phyloP scores from a whole-genome alignment of 768 basidiomycete genomes.

The Gymnopilus dilepis region DNA sequence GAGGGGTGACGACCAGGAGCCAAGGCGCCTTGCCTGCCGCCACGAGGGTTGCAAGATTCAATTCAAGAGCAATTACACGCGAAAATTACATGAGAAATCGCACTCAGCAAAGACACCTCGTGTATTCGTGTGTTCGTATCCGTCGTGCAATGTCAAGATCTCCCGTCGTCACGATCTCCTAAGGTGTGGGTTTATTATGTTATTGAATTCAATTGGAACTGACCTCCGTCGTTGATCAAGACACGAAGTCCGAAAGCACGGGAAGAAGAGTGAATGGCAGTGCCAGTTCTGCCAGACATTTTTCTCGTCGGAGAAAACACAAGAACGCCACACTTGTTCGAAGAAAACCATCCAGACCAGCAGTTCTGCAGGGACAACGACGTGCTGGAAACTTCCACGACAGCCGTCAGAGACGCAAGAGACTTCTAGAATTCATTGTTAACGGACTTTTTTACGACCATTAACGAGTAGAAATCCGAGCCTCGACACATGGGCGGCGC shows the following conservation, averaged over 20 bases:
- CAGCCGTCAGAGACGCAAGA: background rate
- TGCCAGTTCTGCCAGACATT: constrained; percentile 11
- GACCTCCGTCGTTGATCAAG: background rate
- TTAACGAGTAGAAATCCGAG: background rate
- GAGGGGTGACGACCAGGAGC: background rate
- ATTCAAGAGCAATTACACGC: background rate
- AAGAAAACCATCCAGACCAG: constrained; percentile 5
- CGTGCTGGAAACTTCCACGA: background rate
- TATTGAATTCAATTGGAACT: background rate
- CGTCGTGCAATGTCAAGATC: background rate
- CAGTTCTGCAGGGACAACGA: background rate
- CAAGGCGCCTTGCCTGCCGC: background rate
- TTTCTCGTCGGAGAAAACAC: constrained; percentile 7
- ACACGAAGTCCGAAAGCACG: constrained; percentile 3
- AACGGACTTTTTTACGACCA: background rate
- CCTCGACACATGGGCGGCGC: background rate
- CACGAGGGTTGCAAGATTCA: background rate
- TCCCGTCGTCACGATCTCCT: background rate
- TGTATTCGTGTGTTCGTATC: background rate
- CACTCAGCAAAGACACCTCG: background rate
- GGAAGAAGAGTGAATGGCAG: constrained; percentile 8
- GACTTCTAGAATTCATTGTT: background rate
- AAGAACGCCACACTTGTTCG: constrained; percentile 4
- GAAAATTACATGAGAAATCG: background rate
- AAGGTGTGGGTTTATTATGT: background rate